Evolutionary conservation across 2,329 filamentous ascomycete species (phyloP).

Genomic region (Colletotrichum sp.): DNA sequence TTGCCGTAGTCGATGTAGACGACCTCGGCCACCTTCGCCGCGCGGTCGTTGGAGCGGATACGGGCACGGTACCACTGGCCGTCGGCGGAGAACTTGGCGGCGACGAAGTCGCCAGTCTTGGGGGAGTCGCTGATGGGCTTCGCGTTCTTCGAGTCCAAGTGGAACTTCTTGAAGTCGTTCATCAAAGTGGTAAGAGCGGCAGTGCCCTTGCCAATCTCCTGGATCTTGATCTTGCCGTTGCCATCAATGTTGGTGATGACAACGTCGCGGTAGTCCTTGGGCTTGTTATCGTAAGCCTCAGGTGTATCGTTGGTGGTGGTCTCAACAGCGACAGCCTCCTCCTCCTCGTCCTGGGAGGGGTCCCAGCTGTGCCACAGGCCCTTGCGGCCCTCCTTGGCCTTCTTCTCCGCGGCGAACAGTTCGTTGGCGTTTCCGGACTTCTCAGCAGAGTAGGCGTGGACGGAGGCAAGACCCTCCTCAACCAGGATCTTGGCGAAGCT

Average conservation of each 20-base stretch:
- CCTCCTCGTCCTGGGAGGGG: conserved; percentile 79
- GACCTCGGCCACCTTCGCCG: conserved; percentile 87
- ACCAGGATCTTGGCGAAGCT: conserved; percentile 93
- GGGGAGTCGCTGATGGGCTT: conserved; percentile 75
- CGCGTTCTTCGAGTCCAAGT: conserved; percentile 82
- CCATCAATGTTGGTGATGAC: conserved; percentile 89
- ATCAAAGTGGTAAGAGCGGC: conserved; percentile 85
- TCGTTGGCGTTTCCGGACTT: conserved; percentile 90
- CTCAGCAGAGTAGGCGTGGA: conserved; percentile 95
- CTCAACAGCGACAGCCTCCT: conserved; percentile 56
- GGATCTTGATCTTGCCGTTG: conserved; percentile 84
- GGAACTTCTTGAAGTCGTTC: conserved; percentile 89
- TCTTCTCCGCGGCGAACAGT: conserved; percentile 84
- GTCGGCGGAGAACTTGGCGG: conserved; percentile 89
- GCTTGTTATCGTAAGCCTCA: conserved; percentile 65
- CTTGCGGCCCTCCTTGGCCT: conserved; percentile 87
- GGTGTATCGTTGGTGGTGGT: conserved; percentile 51
- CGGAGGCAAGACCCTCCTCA: conserved; percentile 90
- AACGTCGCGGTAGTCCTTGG: conserved; percentile 88
- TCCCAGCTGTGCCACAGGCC: conserved; percentile 95
- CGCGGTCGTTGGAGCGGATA: conserved; percentile 89
- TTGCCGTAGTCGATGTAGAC: conserved; percentile 98
- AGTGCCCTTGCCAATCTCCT: conserved; percentile 87
- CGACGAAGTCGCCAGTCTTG: conserved; percentile 90
- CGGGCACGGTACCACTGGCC: conserved; percentile 94